Evolutionary conservation across 2,329 filamentous ascomycete species (phyloP).

Genomic region (Plectosphaerella sp.): DNA sequence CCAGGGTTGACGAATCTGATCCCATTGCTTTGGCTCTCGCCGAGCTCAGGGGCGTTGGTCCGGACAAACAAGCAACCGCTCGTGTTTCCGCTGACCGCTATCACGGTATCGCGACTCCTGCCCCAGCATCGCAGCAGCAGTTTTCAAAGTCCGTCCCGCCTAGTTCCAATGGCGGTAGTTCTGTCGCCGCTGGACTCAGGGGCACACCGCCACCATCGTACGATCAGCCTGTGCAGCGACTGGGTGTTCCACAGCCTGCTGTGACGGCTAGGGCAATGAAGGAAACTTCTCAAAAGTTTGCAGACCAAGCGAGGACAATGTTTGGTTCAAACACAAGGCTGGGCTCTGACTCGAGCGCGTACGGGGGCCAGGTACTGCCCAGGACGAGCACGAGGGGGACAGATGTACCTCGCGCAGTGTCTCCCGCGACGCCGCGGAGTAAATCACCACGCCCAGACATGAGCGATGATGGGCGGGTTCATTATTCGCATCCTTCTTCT

Average conservation of each 20-base stretch:
- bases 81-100: slow-evolving; percentile 96
- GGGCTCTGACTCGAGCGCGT: slow-evolving; percentile 30
- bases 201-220: slow-evolving; percentile 87
- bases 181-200: slow-evolving; percentile 53
- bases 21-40: slow-evolving; percentile 90
- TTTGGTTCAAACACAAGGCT: slow-evolving; percentile 45
- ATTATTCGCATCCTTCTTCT: slow-evolving; percentile 44
- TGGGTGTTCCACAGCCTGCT: slow-evolving; percentile 86
- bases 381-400: slow-evolving; percentile 56
- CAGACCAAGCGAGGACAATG: slow-evolving; percentile 76
- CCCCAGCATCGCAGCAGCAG: slow-evolving; percentile 41
- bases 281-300: slow-evolving; percentile 85
- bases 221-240: slow-evolving; percentile 68
- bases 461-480: slow-evolving; percentile 37
- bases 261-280: slow-evolving; percentile 95
- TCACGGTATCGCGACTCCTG: slow-evolving; percentile 86
- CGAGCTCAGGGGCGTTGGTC: slow-evolving; percentile 78
- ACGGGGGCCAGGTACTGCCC: slow-evolving; percentile 36
- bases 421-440: slow-evolving; percentile 63
- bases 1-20: slow-evolving; percentile 62
- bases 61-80: slow-evolving; percentile 71
- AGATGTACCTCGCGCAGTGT: slow-evolving; percentile 56
- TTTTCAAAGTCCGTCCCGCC: slow-evolving; percentile 37
- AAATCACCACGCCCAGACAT: slow-evolving; percentile 58
- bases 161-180: slow-evolving; percentile 28